Base-by-base conservation (phyloP, 768 basidiomycete species). In the Mycena metata region DNA sequence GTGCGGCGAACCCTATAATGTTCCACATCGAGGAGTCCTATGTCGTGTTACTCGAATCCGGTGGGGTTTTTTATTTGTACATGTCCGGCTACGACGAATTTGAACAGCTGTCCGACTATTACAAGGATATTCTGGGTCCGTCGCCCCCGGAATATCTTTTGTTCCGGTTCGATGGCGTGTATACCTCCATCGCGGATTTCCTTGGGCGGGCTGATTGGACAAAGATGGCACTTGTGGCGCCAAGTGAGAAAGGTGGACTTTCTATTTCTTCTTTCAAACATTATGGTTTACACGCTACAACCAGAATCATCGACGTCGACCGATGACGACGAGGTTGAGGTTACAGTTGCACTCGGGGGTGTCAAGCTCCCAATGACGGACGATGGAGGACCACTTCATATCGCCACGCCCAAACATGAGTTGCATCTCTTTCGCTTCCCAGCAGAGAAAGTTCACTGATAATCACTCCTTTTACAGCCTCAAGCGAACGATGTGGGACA, bases 121-220 rank as follows among this genome's bases (percentile, higher is more conserved):
- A 52, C 12, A 17, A 11, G 17, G 51, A 11, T 17, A 33, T 10
- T 6, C 30, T 52, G 2, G 30, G 30, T 17, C 51, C 51, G 3
- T 52, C 51, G 16, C 51, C 33, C 11, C 51, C 33, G 33, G 21
- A 21, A 19, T 11, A 24, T 19, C 51, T 54, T 41, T 23, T 39
- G 39, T 55, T 39, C 24, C n/a, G 24, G 54, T 55, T 41, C 30
- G 39, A 41, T 17, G 54, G 39, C 13, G 54, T 23, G 1, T 54
- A 54, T 36, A 35, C 51, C 33, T 55, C 54, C n/a, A 15, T 41
- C n/a, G 54, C 54, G 36, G 54, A 55, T 55, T 55, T 55, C 35
- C 19, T 55, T 39, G 54, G 12, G 24, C 36, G 36, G 4, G 54
- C 36, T 17, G 54, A 54, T 9, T 54, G 51, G 51, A 54, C 30